Evolutionary conservation across 2,329 filamentous ascomycete genomes (phyloP).

Genomic region (Domatiomyces catenatus): DNA sequence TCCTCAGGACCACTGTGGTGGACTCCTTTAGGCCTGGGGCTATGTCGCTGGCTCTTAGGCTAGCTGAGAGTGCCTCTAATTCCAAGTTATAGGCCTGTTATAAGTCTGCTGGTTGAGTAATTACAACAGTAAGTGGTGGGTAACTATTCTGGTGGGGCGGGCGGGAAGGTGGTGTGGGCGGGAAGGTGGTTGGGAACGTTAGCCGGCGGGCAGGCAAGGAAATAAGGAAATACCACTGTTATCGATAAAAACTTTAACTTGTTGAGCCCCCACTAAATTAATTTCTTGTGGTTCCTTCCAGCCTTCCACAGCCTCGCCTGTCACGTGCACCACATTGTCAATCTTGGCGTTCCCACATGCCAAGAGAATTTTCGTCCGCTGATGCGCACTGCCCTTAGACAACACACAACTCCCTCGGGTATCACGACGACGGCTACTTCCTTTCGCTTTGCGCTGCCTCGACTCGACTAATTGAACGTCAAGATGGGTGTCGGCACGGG

Average conservation of each 20-base stretch:
- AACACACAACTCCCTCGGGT: not conserved
- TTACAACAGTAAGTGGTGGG: too few species aligned
- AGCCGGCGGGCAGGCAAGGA: too few species aligned
- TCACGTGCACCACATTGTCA: not conserved
- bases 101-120: too few species aligned
- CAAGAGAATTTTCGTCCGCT: not conserved
- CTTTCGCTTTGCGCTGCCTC: conserved; percentile 16
- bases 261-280: too few species aligned
- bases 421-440: conserved; percentile 25
- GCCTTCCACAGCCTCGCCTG: not conserved
- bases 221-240: not conserved
- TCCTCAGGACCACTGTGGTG: too few species aligned
- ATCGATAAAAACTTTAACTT: not conserved
- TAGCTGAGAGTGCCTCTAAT: too few species aligned
- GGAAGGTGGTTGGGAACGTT: too few species aligned
- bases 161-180: too few species aligned
- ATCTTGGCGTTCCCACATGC: not conserved
- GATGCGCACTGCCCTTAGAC: not conserved
- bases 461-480: conserved; percentile 28
- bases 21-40: too few species aligned
- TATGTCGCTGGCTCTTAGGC: too few species aligned
- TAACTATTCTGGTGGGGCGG: too few species aligned
- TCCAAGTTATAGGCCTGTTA: too few species aligned
- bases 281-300: not conserved
- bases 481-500: conserved; percentile 80